phyloP scores from a whole-genome alignment of 345 rosid species.

The Eucalyptus urophylla region DNA sequence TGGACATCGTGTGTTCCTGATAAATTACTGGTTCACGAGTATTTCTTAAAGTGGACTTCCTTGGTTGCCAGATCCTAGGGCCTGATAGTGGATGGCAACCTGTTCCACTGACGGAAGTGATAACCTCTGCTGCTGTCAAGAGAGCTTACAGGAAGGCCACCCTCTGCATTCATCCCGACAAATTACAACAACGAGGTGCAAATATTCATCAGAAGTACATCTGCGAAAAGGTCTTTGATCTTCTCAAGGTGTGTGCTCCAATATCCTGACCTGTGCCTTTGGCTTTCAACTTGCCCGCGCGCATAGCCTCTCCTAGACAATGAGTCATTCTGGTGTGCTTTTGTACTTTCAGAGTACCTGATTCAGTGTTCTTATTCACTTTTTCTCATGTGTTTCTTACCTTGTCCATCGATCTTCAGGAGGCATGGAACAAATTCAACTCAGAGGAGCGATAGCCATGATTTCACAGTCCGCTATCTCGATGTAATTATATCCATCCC shows the following conservation, averaged over 20 bases:
- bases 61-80: conserved; percentile 68
- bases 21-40: neutral
- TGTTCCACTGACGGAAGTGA: conserved; percentile 88
- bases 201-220: conserved; percentile 88
- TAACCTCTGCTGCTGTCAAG: conserved; percentile 90
- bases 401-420: conserved; percentile 33
- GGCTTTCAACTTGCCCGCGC: neutral
- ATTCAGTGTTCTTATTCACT: neutral
- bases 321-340: neutral
- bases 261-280: neutral
- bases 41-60: neutral
- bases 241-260: conserved; percentile 51
- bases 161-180: conserved; percentile 95
- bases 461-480: neutral
- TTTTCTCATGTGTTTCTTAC: neutral
- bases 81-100: conserved; percentile 92
- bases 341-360: neutral
- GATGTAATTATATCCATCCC: neutral
- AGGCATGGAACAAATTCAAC: conserved; percentile 93
- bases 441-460: conserved; percentile 66
- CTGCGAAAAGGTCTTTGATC: conserved; percentile 94
- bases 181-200: conserved; percentile 91
- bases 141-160: conserved; percentile 97
- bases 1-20: neutral
- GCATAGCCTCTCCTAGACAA: neutral